Base-by-base conservation (phyloP, 805 yeast genomes). In the Jamesozyma gamospora region DNA sequence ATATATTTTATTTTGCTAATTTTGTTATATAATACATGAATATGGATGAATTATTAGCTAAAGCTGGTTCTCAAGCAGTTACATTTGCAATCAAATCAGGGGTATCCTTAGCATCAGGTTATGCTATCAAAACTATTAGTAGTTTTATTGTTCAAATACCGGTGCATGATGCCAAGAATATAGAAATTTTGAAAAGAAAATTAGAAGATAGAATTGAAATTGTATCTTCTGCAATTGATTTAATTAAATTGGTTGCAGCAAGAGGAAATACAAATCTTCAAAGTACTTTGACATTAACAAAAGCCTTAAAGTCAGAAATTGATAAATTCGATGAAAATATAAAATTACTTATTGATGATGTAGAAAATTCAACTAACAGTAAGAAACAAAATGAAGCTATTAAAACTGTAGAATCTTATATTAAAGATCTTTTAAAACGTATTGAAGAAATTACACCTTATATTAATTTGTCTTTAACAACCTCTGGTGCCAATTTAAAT, bases 81-180 rank as follows among this genome's bases (percentile, higher is more conserved):
- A 72, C 85, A 2, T 79, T 82, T 60, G 94, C 88, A 9, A 75
- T 82, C 21, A 66, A 81, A 41, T 81, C 88, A 1, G 86, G 92
- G 0, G 72, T 82, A 26, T 76, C 86, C 2, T 48, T 82, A 16
- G 92, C 88, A 0, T 75, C 87, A 0, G 75, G 81, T 0, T 82
- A 75, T 60, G 87, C 88, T 17, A 67, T 82, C 32, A 75, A 73
- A 42, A 75, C 81, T 1, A 72, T 82, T n/a, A 57, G 74, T 9
- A 69, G 58, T 37, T 68, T 79, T 42, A 62, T 82, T 32, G 42
- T 42, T 4, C 52, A 58, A 29, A 46, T 58, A 16, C 60, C 60
- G 3, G 83, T 86, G 0, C 71, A 62, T 21, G 81, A 79, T 40
- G 66, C 72, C 43, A 50, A 49, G 5, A 58, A 63, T 16, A 60